Conservation (phyloP, 2,329 filamentous ascomycete genomes). For the Pseudogymnoascus sp. region DNA sequence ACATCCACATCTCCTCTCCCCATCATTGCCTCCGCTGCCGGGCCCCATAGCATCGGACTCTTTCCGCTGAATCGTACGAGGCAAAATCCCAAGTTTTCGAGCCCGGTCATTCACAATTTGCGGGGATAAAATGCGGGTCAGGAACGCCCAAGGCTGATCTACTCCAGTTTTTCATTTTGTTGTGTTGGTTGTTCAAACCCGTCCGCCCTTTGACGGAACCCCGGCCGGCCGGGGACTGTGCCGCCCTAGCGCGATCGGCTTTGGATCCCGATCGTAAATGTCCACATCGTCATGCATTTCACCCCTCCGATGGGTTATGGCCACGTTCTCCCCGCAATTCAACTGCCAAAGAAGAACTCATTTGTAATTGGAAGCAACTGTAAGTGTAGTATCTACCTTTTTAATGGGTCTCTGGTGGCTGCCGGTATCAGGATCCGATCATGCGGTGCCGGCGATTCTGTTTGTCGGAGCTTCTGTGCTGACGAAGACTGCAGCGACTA, state of each 20-base stretch:
- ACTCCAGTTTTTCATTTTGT: background rate
- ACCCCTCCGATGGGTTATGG: background rate
- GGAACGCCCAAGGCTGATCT: background rate
- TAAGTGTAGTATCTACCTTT: background rate
- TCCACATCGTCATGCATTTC: slow-evolving; percentile 1
- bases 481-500: background rate
- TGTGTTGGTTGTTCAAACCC: background rate
- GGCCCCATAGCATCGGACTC: background rate
- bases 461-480: background rate
- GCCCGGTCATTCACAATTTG: background rate
- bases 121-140: background rate
- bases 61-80: background rate
- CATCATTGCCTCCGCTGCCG: background rate
- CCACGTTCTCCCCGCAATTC: slow-evolving; percentile 5
- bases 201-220: background rate
- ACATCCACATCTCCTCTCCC: background rate
- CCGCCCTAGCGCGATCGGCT: slow-evolving; percentile 7
- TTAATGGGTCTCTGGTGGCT: background rate
- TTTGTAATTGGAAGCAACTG: background rate
- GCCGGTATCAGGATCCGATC: slow-evolving; percentile 1
- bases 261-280: background rate
- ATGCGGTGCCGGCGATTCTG: background rate
- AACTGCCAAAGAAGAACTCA: slow-evolving; percentile 1
- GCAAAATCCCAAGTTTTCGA: background rate
- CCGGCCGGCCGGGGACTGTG: background rate